A percentile compares a stretch with the other conserved stretches of the same genome.
Evolutionary conservation across 2,329 filamentous ascomycete genomes (phyloP).

Genomic region (Xylaria sp.): DNA sequence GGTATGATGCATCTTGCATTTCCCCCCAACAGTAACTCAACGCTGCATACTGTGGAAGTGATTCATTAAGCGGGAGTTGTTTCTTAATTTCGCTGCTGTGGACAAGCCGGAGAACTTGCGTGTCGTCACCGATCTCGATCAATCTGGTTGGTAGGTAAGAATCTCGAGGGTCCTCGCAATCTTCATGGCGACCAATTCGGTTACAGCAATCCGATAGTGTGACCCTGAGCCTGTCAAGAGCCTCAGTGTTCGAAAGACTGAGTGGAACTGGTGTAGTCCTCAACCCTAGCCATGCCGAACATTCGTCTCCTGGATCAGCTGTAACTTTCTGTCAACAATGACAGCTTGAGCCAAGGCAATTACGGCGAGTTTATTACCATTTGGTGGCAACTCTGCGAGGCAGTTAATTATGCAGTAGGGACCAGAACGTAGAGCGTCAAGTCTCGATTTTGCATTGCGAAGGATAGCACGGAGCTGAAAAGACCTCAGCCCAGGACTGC

Average conservation of each 20-base stretch:
- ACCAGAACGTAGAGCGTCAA: not conserved
- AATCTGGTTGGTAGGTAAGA: conserved; percentile 10
- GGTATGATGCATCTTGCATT: conserved; percentile 4
- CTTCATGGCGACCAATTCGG: not conserved
- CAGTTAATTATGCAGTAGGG: conserved; percentile 14
- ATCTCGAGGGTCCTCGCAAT: not conserved
- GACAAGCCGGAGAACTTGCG: conserved; percentile 14
- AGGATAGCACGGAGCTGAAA: conserved; percentile 9
- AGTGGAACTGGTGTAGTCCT: conserved; percentile 1
- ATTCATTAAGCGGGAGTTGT: not conserved
- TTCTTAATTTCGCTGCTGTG: not conserved
- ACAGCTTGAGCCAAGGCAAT: not conserved
- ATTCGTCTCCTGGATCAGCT: conserved; percentile 2
- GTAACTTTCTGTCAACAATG: not conserved
- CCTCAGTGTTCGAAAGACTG: not conserved
- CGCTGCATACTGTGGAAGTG: conserved; percentile 8
- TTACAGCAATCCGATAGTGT: conserved; percentile 8
- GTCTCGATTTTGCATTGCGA: conserved; percentile 12
- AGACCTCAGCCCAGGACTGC: not conserved
- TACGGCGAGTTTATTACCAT: conserved; percentile 11
- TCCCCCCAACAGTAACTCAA: conserved; percentile 15
- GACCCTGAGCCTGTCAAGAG: not conserved
- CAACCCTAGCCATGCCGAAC: conserved; percentile 12
- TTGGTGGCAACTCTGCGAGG: not conserved
- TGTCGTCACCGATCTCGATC: conserved; percentile 6